phyloP scores from a whole-genome alignment of 2,329 filamentous ascomycete species.

The Diaporthe ampelina region DNA sequence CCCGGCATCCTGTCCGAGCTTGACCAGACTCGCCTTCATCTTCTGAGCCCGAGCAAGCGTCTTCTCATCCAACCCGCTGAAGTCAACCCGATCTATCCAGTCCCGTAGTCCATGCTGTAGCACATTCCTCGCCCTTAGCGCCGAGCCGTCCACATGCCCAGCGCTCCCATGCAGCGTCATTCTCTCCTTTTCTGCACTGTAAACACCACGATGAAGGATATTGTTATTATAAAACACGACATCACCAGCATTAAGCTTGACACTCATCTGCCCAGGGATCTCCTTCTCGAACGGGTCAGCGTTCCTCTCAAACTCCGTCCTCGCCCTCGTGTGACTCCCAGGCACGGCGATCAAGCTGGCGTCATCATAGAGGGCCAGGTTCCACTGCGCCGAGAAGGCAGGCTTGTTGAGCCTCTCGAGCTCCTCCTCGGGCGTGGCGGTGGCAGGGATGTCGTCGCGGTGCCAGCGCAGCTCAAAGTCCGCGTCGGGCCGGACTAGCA shows the following conservation, averaged over 20 bases:
- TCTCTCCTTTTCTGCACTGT: conserved; percentile 69
- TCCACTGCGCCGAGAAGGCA: conserved; percentile 87
- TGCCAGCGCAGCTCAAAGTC: conserved; percentile 88
- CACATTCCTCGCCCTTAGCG: conserved; percentile 74
- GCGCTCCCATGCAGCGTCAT: conserved; percentile 80
- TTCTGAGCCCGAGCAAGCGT: conserved; percentile 65
- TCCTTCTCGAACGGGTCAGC: conserved; percentile 70
- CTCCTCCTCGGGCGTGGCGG: conserved; percentile 77
- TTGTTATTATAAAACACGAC: conserved; percentile 90
- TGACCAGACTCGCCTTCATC: conserved; percentile 73
- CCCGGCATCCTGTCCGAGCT: conserved; percentile 70
- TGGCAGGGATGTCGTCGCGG: conserved; percentile 82
- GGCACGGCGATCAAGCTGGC: conserved; percentile 81
- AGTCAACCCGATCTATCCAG: conserved; percentile 72
- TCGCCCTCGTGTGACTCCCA: conserved; percentile 78
- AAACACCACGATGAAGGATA: conserved; percentile 79
- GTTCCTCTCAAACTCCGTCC: conserved; percentile 77
- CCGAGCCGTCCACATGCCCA: conserved; percentile 68
- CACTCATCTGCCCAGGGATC: conserved; percentile 53
- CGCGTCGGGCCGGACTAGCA: conserved; percentile 80
- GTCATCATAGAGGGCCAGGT: conserved; percentile 84
- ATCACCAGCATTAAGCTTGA: conserved; percentile 78
- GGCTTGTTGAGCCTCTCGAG: conserved; percentile 69
- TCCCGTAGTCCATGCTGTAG: conserved; percentile 77
- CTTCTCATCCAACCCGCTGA: conserved; percentile 60